Conservation (phyloP, 2,329 filamentous ascomycete species). For the Didymella segeticola region DNA sequence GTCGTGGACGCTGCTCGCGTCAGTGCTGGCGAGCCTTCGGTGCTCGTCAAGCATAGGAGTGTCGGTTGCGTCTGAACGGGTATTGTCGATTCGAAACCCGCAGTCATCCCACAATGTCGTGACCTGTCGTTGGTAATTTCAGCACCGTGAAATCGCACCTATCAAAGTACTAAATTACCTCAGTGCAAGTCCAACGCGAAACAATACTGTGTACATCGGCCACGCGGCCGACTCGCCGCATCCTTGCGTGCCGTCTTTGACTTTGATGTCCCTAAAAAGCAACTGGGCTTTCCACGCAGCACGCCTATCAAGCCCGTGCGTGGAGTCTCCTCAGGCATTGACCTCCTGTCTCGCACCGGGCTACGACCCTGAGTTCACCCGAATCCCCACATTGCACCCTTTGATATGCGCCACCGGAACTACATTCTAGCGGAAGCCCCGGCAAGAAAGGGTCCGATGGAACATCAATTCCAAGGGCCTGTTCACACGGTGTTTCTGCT, state of each 20-base stretch:
- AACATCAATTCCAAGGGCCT: too few relatives aligned
- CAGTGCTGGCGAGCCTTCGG: background rate
- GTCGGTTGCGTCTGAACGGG: background rate
- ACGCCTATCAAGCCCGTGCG: background rate
- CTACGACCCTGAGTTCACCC: conserved; percentile 4
- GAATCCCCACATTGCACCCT: background rate
- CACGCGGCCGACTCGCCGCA: background rate
- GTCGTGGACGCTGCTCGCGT: background rate
- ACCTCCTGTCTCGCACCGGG: background rate
- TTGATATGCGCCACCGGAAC: background rate
- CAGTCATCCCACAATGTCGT: background rate
- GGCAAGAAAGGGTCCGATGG: background rate
- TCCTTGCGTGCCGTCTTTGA: background rate
- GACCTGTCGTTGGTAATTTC: background rate
- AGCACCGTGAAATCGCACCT: background rate
- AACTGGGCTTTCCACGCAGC: background rate
- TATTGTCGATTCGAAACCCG: background rate
- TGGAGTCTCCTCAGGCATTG: background rate
- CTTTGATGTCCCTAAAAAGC: background rate
- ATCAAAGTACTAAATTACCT: background rate
- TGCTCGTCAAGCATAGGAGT: background rate
- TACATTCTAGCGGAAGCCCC: background rate
- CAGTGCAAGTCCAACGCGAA: background rate
- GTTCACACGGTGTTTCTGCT: too few relatives aligned
- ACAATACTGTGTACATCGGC: background rate